Percentiles rank a stretch among this genome's conserved stretches.
Conservation (phyloP, 495 filamentous ascomycete genomes). For the Penicillium angulare region DNA sequence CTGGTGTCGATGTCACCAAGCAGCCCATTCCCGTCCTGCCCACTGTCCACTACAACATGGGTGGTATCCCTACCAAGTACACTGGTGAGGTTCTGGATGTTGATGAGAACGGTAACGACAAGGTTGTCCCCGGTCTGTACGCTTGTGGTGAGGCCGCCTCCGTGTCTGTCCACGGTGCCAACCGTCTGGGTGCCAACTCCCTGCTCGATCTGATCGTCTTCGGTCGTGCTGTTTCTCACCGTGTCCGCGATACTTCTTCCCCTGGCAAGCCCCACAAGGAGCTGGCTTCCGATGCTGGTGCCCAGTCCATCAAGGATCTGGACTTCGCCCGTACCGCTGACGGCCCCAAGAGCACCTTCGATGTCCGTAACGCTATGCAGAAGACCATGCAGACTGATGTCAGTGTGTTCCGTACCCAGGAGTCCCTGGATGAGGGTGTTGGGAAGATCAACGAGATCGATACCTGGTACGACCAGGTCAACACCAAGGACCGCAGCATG, state of each 20-base stretch:
- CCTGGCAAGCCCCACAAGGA: slow-evolving; percentile 75
- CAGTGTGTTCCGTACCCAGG: slow-evolving; percentile 94
- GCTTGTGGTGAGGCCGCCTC: slow-evolving; percentile 96
- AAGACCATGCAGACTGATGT: slow-evolving; percentile 98
- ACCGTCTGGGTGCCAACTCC: slow-evolving; percentile 96
- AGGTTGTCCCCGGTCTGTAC: slow-evolving; percentile 92
- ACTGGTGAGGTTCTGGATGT: slow-evolving; percentile 91
- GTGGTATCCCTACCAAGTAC: slow-evolving; percentile 95
- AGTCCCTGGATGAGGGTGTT: slow-evolving; percentile 83
- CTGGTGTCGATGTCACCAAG: slow-evolving; percentile 94
- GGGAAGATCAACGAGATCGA: slow-evolving; percentile 78
- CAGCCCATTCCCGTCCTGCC: slow-evolving; percentile 96
- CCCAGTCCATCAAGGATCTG: slow-evolving; percentile 79
- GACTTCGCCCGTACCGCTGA: slow-evolving; percentile 80
- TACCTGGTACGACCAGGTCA: slow-evolving; percentile 72
- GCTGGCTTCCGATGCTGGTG: slow-evolving; percentile 78
- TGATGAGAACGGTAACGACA: slow-evolving; percentile 78
- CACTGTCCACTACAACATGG: slow-evolving; percentile 99
- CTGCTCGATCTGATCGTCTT: slow-evolving; percentile 96
- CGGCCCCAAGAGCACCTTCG: slow-evolving; percentile 80
- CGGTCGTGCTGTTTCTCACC: slow-evolving; percentile 93
- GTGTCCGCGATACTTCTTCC: slow-evolving; percentile 84
- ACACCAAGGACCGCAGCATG: slow-evolving; percentile 97
- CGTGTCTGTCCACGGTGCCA: slow-evolving; percentile 96
- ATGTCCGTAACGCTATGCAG: slow-evolving; percentile 91